These are phyloP conservation scores for Xylariaceae sp. DNA, from an alignment of 2,329 filamentous ascomycete genomes.

Conservation along the genomic window DNA sequence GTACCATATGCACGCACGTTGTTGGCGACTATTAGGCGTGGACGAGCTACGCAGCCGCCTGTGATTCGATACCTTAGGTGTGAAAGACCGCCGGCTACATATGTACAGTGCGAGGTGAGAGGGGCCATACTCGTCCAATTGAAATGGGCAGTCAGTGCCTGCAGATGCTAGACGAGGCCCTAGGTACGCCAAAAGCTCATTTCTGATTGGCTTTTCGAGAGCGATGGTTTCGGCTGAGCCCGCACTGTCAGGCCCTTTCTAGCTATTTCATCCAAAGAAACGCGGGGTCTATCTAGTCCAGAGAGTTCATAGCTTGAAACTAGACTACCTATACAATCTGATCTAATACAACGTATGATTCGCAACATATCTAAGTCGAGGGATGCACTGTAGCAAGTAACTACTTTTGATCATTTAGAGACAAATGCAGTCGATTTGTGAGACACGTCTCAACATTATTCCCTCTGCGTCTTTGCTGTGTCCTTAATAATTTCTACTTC, in stretches of 20 bases:
- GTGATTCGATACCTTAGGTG: constrained; percentile 36
- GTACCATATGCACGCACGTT: constrained; percentile 18
- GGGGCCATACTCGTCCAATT: not conserved
- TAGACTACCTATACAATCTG: too few relatives aligned
- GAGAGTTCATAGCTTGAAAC: constrained; percentile 7
- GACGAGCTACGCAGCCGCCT: constrained; percentile 40
- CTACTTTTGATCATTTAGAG: too few relatives aligned
- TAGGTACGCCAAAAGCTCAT: not conserved
- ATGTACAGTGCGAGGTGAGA: not conserved
- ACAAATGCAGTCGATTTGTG: too few relatives aligned
- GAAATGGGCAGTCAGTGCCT: not conserved
- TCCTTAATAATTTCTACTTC: too few relatives aligned
- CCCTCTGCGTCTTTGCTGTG: too few relatives aligned
- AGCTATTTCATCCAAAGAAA: constrained; percentile 12
- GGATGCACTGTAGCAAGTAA: too few relatives aligned
- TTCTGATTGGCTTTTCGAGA: constrained; percentile 3
- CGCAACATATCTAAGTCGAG: too few relatives aligned
- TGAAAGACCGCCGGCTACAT: constrained; percentile 8
- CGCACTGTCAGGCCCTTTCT: constrained; percentile 21
- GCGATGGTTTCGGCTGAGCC: constrained; percentile 3
- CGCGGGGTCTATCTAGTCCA: constrained; percentile 17
- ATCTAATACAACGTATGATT: too few relatives aligned
- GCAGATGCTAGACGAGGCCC: not conserved
- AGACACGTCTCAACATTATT: too few relatives aligned
- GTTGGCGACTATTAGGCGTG: constrained; percentile 38